Base-by-base conservation (phyloP, 2,329 filamentous ascomycete species). In the Paecilomyces dactylethromorphus region DNA sequence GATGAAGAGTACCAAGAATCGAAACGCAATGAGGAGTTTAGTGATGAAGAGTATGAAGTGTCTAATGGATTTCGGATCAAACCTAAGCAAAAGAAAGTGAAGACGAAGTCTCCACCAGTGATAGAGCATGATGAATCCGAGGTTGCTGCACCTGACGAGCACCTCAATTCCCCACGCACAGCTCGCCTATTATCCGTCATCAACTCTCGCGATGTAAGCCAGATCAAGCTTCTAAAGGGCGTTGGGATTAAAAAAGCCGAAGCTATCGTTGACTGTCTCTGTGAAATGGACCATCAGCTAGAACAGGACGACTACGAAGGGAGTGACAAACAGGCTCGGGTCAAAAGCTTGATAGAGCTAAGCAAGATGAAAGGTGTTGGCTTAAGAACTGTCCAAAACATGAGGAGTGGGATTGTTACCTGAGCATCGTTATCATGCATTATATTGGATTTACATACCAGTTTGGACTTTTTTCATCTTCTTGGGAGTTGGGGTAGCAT, bases 241-340 rank as follows among this genome's bases (percentile, higher is more conserved):
- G 73, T 81, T 6, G 78, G 78, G 1, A 70, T 69, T 8, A 80
- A 79, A 60, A 79, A 78, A 62, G 78, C 78, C 3, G 78, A 80
- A 60, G 73, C 75, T 0, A 79, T 81, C 56, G 75, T 80, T 22
- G 74, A 79, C 60, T 78, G 76, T 56, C 71, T 81, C 11, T 75
- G 74, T 53, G 74, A 77, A 59, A 74, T 75, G 71, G 76, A 75
- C 52, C 68, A 73, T 31, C 56, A 67, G 15, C 60, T 63, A 13
- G 60, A 60, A 26, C 59, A 58, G 33, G 61, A 58, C 1, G 60
- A 63, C 11, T 60, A 64, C 29, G 54, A 60, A 10, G 61, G 60
- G 18, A 60, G 65, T 13, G 64, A 67, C 32, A 59, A 66, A 2
- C 69, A 67, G 32, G 68, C 72, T n/a, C 71, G 66, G 45, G 67